These are phyloP conservation scores for Sarcomyxa edulis DNA, from an alignment of 768 basidiomycete genomes.

Conservation along the genomic window DNA sequence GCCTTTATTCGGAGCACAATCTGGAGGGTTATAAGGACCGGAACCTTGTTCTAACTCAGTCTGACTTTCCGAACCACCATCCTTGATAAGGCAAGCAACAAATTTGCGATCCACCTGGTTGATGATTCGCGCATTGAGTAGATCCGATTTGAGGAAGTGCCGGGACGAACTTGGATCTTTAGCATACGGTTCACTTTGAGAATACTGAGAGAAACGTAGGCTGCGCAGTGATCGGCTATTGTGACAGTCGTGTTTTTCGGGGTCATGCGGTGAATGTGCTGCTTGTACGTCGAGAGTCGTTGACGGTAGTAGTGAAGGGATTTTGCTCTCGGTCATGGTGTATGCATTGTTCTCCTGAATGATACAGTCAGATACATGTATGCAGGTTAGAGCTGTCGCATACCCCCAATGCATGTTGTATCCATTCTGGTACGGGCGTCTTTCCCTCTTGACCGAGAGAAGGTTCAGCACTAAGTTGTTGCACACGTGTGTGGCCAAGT, in stretches of 20 bases:
- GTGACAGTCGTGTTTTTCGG: conserved; percentile 3
- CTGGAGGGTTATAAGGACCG: conserved; percentile 6
- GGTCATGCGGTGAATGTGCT: background rate
- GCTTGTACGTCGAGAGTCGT: background rate
- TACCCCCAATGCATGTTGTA: conserved; percentile 55
- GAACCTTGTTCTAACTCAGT: conserved; percentile 8
- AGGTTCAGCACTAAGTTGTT: conserved; percentile 9
- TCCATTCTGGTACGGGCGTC: conserved; percentile 52
- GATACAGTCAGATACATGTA: conserved; percentile 1
- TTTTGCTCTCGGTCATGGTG: conserved; percentile 17
- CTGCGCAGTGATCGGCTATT: no score
- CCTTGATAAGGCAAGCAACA: conserved; percentile 63
- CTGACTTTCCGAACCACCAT: conserved; percentile 12
- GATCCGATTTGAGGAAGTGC: conserved; percentile 46
- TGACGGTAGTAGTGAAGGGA: conserved; percentile 6
- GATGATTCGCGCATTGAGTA: conserved; percentile 56
- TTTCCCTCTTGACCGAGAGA: no score
- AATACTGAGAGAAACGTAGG: conserved; percentile 7
- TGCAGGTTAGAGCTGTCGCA: conserved; percentile 10
- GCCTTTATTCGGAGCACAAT: no score
- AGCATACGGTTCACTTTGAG: conserved; percentile 10
- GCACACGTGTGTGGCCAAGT: no score
- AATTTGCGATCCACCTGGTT: conserved; percentile 91
- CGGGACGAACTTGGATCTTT: conserved; percentile 17
- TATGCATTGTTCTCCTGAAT: conserved; percentile 55